Base-by-base conservation (phyloP, 768 basidiomycete genomes). In the Dictyophora rubrovolvata region DNA sequence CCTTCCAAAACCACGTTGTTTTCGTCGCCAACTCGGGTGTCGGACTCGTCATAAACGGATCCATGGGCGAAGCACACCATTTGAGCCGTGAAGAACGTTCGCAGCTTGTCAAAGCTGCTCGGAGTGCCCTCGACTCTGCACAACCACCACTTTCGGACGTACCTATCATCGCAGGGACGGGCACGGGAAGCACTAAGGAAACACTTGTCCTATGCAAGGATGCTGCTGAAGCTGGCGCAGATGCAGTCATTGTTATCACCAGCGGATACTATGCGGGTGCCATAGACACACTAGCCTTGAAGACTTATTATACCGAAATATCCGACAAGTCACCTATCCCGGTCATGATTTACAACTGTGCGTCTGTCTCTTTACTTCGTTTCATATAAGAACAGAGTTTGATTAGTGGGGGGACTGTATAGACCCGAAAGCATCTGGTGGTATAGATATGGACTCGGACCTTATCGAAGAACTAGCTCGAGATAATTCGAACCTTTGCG, bases 401-500 rank as follows among this genome's bases (percentile, higher is more conserved):
- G 20, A 36, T 48, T 46, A 7, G 28, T 28, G 28, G 28, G 18
- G 22, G 22, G 51, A 48, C n/a, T 23, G 9, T 22, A 36, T 64
- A 92, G 91, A 84, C 73, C 93, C 93, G 64, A 89, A 84, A 28
- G 92, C 90, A 3, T 81, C 86, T 59, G 89, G 87, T 3, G 93
- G 93, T 11, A 88, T 97, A 64, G 91, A 97, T 72, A 71, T 96
- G 63, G 90, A 93, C 71, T 93, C 92, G 14, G 89, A 93, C 69
- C 70, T 91, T 36, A 87, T 97, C 67, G 79, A 79, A 6, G 86
- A 91, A 63, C 78, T 96, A 50, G 93, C 91, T 14, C 69, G 68
- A 28, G 82, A 85, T 63, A 86, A 82, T 64, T 79, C 87, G 55
- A 94, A 94, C 69, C 75, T 89, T 42, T 82, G 77, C 63, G 93